phyloP scores from a whole-genome alignment of 768 basidiomycete species.

The Amyloporia xantha region DNA sequence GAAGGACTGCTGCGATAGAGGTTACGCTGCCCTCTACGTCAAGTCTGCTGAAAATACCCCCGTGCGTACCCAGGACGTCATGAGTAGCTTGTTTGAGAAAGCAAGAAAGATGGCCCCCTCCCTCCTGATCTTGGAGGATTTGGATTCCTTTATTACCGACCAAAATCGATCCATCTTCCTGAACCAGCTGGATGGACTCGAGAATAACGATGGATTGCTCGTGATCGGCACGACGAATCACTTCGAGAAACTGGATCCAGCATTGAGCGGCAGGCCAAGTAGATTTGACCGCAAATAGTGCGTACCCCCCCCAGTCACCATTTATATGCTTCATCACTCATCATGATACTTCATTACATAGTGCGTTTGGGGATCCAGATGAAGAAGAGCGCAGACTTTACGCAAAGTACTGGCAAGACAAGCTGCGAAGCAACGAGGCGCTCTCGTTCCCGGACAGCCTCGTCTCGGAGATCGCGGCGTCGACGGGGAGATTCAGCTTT shows the following conservation, averaged over 20 bases:
- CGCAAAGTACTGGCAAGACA: constrained; percentile 73
- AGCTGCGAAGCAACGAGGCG: constrained; percentile 53
- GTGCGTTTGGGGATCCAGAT: constrained; percentile 68
- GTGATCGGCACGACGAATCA: constrained; percentile 81
- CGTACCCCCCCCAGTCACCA: constrained; percentile 20
- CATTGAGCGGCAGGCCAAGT: constrained; percentile 69
- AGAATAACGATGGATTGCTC: constrained; percentile 73
- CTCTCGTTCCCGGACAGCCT: constrained; percentile 64
- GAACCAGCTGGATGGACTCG: constrained; percentile 77
- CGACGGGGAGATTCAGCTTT: constrained; percentile 70
- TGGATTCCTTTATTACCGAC: constrained; percentile 78
- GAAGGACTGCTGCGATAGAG: constrained; percentile 57
- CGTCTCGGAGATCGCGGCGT: constrained; percentile 48
- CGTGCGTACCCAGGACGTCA: constrained; percentile 63
- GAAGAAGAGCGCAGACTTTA: constrained; percentile 59
- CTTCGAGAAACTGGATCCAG: constrained; percentile 73
- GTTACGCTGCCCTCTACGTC: constrained; percentile 70
- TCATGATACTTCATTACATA: constrained; percentile 18
- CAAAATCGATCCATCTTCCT: constrained; percentile 80
- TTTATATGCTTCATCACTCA: not conserved
- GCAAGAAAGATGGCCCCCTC: constrained; percentile 42
- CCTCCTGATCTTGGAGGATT: constrained; percentile 43
- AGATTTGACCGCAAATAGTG: constrained; percentile 86
- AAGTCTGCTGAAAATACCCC: constrained; percentile 64
- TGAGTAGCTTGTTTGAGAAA: constrained; percentile 61